Evolutionary conservation across 768 basidiomycete genomes (phyloP).

Genomic region (Fomitopsis pulvina): DNA sequence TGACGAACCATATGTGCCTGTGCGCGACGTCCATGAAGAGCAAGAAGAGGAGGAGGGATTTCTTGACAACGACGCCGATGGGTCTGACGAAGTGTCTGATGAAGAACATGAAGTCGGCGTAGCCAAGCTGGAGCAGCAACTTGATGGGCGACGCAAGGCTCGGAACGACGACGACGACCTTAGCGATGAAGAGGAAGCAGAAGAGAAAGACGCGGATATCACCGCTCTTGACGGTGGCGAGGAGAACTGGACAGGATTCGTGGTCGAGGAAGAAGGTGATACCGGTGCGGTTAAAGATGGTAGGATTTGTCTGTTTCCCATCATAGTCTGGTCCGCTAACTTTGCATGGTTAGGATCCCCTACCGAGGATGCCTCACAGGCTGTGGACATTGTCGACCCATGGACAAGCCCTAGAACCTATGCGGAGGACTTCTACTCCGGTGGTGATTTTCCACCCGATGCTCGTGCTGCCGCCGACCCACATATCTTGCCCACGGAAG

Average conservation of each 20-base stretch:
- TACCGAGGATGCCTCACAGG: constrained; percentile 4
- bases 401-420: constrained; percentile 35
- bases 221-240: too few relatives aligned
- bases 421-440: constrained; percentile 39
- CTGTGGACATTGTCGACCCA: constrained; percentile 30
- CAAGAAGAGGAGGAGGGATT: neutral
- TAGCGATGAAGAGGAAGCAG: constrained; percentile 2
- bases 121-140: neutral
- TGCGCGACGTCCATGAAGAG: neutral
- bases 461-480: constrained; percentile 10
- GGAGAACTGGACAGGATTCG: too few relatives aligned
- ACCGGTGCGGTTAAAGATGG: too few relatives aligned
- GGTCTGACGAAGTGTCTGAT: neutral
- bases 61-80: neutral
- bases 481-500: constrained; percentile 24
- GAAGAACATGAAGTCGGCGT: neutral
- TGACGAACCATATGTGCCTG: neutral
- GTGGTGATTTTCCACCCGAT: constrained; percentile 28
- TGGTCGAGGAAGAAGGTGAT: too few relatives aligned
- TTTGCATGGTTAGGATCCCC: constrained; percentile 1
- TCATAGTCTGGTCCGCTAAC: too few relatives aligned
- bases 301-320: too few relatives aligned
- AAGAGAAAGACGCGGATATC: neutral
- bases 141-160: neutral
- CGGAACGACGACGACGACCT: neutral